These are phyloP conservation scores for Globisporangium splendens DNA, from an alignment of 352 stramenopile species.

Conservation along the genomic window DNA sequence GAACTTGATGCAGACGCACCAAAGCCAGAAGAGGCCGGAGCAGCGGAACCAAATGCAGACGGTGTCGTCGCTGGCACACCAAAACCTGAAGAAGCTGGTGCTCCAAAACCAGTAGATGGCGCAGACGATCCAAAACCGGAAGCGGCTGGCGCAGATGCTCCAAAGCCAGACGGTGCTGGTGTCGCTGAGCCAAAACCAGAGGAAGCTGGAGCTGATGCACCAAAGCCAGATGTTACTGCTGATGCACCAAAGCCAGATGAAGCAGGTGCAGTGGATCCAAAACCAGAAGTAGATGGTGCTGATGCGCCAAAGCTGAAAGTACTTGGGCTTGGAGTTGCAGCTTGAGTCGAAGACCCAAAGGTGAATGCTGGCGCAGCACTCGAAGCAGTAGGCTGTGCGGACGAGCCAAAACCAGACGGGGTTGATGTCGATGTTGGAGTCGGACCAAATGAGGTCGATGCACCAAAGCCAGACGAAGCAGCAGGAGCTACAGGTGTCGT, in stretches of 20 bases:
- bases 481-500: constrained; percentile 13
- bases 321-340: constrained; percentile 1
- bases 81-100: constrained; percentile 12
- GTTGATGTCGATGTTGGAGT: neutral
- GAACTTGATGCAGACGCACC: constrained; percentile 19
- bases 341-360: constrained; percentile 20
- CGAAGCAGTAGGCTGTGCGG: constrained; percentile 2
- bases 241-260: constrained; percentile 25
- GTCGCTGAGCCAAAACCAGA: constrained; percentile 18
- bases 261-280: constrained; percentile 17
- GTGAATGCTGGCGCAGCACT: constrained; percentile 20
- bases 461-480: constrained; percentile 21
- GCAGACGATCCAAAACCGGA: constrained; percentile 9
- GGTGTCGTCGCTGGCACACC: neutral
- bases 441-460: constrained; percentile 17
- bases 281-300: constrained; percentile 5
- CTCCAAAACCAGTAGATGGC: constrained; percentile 11
- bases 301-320: constrained; percentile 17
- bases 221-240: constrained; percentile 31
- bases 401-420: neutral
- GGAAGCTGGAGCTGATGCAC: constrained; percentile 20
- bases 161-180: constrained; percentile 18
- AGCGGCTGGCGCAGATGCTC: constrained; percentile 11
- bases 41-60: neutral
- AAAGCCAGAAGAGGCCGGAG: constrained; percentile 20